phyloP scores from a whole-genome alignment of 139 green algal species.

The Chlorokybus atmophyticus region DNA sequence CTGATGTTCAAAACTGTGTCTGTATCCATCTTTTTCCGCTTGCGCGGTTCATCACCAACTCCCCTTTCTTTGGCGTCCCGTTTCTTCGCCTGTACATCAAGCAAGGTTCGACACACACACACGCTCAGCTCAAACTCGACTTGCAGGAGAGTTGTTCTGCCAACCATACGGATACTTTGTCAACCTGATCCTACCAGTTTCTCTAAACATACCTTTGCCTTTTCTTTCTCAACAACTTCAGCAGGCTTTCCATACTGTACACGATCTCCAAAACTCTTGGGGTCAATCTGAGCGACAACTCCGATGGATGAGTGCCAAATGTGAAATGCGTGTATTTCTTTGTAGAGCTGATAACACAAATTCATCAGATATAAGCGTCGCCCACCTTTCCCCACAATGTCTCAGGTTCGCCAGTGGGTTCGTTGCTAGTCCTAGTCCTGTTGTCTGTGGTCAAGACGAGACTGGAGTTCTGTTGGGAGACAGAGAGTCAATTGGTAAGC shows the following conservation, averaged over 20 bases:
- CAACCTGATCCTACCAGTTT: too few species aligned
- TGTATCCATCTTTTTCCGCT: neutral
- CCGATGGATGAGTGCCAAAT: too few species aligned
- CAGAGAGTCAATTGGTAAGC: too few species aligned
- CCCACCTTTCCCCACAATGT: constrained; percentile 64
- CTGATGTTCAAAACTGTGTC: constrained; percentile 65
- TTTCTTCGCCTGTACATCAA: neutral
- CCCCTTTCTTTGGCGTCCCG: constrained; percentile 3
- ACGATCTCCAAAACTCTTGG: constrained; percentile 77
- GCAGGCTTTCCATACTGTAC: constrained; percentile 40
- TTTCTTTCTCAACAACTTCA: constrained; percentile 3
- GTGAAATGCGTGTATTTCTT: too few species aligned
- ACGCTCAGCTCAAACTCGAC: too few species aligned
- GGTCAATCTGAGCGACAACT: constrained; percentile 19
- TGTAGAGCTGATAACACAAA: too few species aligned
- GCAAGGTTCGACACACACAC: too few species aligned
- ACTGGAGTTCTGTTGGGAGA: constrained; percentile 78
- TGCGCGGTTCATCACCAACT: neutral
- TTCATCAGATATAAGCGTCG: too few species aligned
- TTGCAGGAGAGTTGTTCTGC: too few species aligned
- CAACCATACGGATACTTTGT: too few species aligned
- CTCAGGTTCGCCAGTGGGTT: constrained; percentile 82
- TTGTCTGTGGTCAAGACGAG: constrained; percentile 87
- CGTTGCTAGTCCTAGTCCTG: constrained; percentile 50
- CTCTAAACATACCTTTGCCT: neutral